Percentiles rank a stretch among this genome's conserved stretches.
These are phyloP conservation scores for Leucaena leucocephala DNA, from an alignment of 306 rosid genomes.

Conservation along the genomic window DNA sequence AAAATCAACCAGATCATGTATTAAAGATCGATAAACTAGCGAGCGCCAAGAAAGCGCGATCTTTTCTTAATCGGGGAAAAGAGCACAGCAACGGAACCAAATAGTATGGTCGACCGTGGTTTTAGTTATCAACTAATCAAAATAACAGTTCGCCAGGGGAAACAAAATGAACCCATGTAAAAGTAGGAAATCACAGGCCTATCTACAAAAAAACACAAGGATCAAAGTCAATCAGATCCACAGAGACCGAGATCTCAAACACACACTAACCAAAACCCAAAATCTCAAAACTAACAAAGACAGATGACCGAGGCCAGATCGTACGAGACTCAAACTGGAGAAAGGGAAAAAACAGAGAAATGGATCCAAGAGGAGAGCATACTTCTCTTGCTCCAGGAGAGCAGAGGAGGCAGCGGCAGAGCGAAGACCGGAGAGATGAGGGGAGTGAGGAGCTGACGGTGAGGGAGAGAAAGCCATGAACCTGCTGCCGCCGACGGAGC, in stretches of 20 bases:
- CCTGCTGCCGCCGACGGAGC: constrained; percentile 38
- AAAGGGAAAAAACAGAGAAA: not conserved
- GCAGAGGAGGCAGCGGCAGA: constrained; percentile 73
- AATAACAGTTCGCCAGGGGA: not conserved
- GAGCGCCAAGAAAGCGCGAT: not conserved
- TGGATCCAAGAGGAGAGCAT: constrained; percentile 38
- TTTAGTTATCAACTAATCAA: not conserved
- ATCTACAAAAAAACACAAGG: not conserved
- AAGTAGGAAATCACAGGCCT: constrained; percentile 7
- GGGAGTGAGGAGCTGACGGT: constrained; percentile 55
- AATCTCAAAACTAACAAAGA: not conserved
- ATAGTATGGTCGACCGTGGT: not conserved
- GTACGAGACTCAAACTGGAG: not conserved
- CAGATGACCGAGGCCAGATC: not conserved
- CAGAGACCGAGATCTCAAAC: not conserved
- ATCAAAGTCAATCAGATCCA: constrained; percentile 5
- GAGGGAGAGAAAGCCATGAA: constrained; percentile 93
- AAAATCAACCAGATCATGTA: not conserved
- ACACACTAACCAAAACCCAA: not conserved
- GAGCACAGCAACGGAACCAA: not conserved
- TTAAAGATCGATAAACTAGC: not conserved
- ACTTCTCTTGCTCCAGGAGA: constrained; percentile 83
- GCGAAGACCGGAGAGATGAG: constrained; percentile 77
- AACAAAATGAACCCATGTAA: not conserved
- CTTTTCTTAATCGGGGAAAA: not conserved